Evolutionary conservation across 2,329 filamentous ascomycete species (phyloP), one percentile per base, ranked within the genome.

Genomic region (Diplocarpon rosae): DNA sequence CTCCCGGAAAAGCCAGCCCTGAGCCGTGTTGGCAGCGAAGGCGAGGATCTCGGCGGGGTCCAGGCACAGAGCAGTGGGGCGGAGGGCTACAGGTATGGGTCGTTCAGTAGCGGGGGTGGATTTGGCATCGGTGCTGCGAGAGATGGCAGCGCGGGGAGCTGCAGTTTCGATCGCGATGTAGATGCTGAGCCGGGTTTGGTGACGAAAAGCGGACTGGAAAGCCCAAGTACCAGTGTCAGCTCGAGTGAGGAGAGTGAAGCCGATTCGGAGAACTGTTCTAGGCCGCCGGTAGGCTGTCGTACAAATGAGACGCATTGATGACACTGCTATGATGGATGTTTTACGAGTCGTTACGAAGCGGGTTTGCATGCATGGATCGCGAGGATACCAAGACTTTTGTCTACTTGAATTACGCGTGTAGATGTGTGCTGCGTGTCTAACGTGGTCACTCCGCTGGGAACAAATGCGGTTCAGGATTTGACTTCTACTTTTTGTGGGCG

Each of bases 1-100:
- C 69, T 85, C 14, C 81, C 82, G 0, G 78, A 82, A 58, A 86
- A 86, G 62, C 82, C 81, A 8, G 72, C 72, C 17, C 71, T 85
- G 55, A 78, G 74, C 56, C 68, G 75, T 36, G 71, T 65, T 30
- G 69, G 51, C 0, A 55, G 53, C 37, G 58, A 60, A 37, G 47
- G 38, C 8, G 56, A 60, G 14, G 56, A 50, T 38, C 17, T 57
- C 1, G 47, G 50, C 20, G 47, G 46, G 1, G 45, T 39, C 7
- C 47, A 50, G 32, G 45, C 46, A 32, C 51, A 53, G 29, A 51
- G 56, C 30, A 56, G 43, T 34, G 40, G 49, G 2, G 52, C 44
- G 16, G 54, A 56, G 28, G 52, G 52, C 7, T 54, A 53, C 29
- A 43, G 48, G 8, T 56, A 52, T 20, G 51, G 54, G 0, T 52